Evolutionary conservation across 768 basidiomycete genomes (phyloP), one percentile per base, ranked within the genome.

Genomic region (Mycena metata): DNA sequence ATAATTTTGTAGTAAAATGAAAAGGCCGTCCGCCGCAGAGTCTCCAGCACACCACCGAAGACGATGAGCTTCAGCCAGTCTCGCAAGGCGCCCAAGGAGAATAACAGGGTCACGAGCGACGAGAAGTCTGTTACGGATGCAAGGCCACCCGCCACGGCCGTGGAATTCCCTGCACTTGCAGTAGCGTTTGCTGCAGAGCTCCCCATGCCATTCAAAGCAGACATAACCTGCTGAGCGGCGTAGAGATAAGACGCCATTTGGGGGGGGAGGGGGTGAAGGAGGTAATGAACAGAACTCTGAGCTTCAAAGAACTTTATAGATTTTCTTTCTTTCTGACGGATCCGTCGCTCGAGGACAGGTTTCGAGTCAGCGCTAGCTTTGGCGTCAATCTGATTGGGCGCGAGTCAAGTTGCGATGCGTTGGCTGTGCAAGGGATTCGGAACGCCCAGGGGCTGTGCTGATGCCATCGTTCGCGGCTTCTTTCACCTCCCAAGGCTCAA

Each of bases 21-120:
- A 42, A 82, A 78, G 2, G 82, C 76, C 13, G 84, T 24, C 8
- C 90, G 86, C 10, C 91, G 86, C 41, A 81, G 81, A 0, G 83
- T 85, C 74, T 92, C 92, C 50, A 94, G 74, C 35, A 85, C 69
- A 17, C 89, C 87, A 57, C 92, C 92, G 41, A 92, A 77, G 23
- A 89, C 74, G 59, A 92, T 72, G 62, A 94, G 81, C 71, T 91
- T 86, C 8, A 88, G 64, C 88, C 91, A 91, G 73, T 93, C 90
- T 15, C 82, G 79, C 30, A 91, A 73, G 15, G 87, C 89, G 19
- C 85, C 81, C 54, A 85, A 81, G 0, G 89, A 89, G 63, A 88
- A 79, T 19, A 91, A 67, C 46, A 89, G 67, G 5, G 80, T 69
- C 36, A 88, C 57, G 2, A 86, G 42, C 1, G 86, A 79, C 9